Evolutionary conservation across 2,329 filamentous ascomycete species (phyloP).

Genomic region (Aspergillus quadrilineatus): DNA sequence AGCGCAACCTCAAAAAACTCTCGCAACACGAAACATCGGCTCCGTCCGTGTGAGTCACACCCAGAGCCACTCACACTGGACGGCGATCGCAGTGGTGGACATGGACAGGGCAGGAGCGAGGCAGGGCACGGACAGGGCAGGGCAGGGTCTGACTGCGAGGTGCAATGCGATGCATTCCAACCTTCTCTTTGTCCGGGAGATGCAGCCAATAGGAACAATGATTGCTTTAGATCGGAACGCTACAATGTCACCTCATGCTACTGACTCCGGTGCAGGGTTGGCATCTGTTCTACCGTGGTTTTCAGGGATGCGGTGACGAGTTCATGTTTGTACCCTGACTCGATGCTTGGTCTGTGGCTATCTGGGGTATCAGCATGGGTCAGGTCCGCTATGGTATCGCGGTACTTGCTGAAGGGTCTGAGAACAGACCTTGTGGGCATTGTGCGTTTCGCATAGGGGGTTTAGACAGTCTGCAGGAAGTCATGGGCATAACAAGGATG

Average conservation of each 20-base stretch:
- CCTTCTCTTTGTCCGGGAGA: conserved; percentile 4
- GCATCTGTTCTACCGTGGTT: neutral
- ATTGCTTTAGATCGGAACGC: neutral
- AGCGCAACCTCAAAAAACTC: neutral
- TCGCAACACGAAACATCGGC: conserved; percentile 4
- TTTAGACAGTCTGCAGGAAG: too few species aligned
- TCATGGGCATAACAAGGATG: too few species aligned
- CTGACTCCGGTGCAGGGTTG: neutral
- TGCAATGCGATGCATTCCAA: conserved; percentile 1
- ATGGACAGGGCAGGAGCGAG: neutral
- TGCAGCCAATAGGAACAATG: neutral
- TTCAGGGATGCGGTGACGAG: neutral
- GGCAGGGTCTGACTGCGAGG: neutral
- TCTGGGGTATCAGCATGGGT: too few species aligned
- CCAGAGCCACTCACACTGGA: neutral
- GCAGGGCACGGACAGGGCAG: too few species aligned
- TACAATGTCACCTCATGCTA: neutral
- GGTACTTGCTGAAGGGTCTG: too few species aligned
- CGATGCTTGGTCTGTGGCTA: neutral
- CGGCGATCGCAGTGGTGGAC: neutral
- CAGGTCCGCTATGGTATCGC: too few species aligned
- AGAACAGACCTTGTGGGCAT: too few species aligned
- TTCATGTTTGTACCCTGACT: neutral
- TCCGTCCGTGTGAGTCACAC: conserved; percentile 1
- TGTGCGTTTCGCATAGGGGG: too few species aligned